Percentiles rank a stretch among this genome's conserved stretches.
These are phyloP conservation scores for Cryphonectria carpinicola DNA, from an alignment of 2,329 filamentous ascomycete genomes.

Conservation along the genomic window DNA sequence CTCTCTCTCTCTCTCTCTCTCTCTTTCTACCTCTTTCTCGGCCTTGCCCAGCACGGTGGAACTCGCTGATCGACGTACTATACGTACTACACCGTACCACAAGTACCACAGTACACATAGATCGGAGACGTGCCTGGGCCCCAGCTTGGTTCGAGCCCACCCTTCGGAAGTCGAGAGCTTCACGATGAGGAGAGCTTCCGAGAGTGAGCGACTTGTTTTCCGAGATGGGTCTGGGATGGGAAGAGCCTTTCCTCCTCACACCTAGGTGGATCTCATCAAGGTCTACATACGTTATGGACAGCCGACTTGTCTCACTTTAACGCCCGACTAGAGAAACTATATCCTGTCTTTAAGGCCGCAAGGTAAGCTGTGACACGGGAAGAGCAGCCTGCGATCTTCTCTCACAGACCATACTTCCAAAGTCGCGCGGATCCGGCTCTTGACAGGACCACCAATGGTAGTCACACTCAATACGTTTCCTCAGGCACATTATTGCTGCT, in stretches of 20 bases:
- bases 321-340: not conserved
- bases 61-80: not conserved
- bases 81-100: not conserved
- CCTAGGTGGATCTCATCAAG: not conserved
- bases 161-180: not conserved
- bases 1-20: not conserved
- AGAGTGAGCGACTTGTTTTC: not conserved
- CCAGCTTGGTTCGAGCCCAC: not conserved
- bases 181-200: not conserved
- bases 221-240: not conserved
- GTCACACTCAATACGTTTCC: not conserved
- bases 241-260: not conserved
- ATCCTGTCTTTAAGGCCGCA: not conserved
- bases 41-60: not conserved
- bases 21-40: not conserved
- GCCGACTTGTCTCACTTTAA: not conserved
- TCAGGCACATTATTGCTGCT: not conserved
- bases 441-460: not conserved
- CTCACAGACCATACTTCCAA: not conserved
- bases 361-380: not conserved
- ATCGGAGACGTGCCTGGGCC: not conserved
- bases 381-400: not conserved
- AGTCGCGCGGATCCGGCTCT: not conserved
- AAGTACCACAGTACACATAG: not conserved
- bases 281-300: not conserved